Percentiles rank a stretch among this genome's conserved stretches.
These are phyloP conservation scores for Coemansia sp. DNA, from an alignment of 192 early-diverging fungal species.

Conservation along the genomic window DNA sequence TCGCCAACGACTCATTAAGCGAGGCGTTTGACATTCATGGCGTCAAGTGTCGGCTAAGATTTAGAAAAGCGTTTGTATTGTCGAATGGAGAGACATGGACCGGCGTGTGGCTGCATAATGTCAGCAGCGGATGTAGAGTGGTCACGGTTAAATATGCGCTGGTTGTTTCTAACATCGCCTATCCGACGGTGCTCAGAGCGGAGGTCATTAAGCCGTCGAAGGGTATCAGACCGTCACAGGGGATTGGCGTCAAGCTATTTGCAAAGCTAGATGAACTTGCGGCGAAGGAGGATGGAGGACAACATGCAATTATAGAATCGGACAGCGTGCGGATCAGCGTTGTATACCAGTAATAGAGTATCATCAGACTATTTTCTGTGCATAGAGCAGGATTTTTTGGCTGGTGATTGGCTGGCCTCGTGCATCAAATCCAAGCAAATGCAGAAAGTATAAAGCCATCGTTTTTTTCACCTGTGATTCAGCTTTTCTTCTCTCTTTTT, in stretches of 20 bases:
- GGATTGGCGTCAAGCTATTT: conserved; percentile 25
- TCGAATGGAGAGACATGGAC: conserved; percentile 33
- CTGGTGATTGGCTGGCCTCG: background rate
- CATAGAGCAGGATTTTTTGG: background rate
- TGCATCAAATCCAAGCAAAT: background rate
- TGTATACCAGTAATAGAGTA: background rate
- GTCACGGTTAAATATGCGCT: conserved; percentile 17
- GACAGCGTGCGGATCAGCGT: conserved; percentile 12
- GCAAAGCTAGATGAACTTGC: conserved; percentile 6
- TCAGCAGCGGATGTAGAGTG: conserved; percentile 15
- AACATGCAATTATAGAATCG: conserved; percentile 4
- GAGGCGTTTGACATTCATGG: conserved; percentile 24
- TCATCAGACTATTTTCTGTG: background rate
- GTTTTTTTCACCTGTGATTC: background rate
- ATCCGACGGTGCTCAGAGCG: conserved; percentile 15
- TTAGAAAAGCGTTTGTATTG: conserved; percentile 13
- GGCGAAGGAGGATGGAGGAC: background rate
- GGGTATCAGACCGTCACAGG: conserved; percentile 32
- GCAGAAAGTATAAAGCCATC: background rate
- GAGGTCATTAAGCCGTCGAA: conserved; percentile 18
- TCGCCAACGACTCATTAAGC: conserved; percentile 20
- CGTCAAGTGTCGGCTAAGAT: conserved; percentile 21
- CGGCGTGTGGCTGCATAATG: conserved; percentile 33
- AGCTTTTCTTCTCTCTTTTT: background rate
- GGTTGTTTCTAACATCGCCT: conserved; percentile 22